Percentiles rank a stretch among this genome's conserved stretches.
Evolutionary conservation across 2,329 filamentous ascomycete species (phyloP).

Genomic region (Sporothrix curviconia): DNA sequence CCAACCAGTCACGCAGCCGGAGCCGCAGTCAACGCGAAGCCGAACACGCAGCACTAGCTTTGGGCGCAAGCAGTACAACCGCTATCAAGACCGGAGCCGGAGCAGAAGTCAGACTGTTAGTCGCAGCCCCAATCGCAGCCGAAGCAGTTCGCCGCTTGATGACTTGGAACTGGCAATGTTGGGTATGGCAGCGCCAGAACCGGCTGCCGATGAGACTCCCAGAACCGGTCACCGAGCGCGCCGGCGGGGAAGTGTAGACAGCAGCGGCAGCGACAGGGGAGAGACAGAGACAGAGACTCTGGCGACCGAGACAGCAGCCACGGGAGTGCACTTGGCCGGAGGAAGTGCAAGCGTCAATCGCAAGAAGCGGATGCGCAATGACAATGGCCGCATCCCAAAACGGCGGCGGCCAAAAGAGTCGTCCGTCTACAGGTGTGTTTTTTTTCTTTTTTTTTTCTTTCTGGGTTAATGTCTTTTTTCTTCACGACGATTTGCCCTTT

Average conservation of each 20-base stretch:
- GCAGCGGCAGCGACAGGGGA: background rate
- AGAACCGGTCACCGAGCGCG: no score
- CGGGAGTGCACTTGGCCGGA: no score
- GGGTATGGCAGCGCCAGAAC: slow-evolving; percentile 22
- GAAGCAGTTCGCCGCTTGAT: slow-evolving; percentile 21
- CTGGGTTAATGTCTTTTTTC: no score
- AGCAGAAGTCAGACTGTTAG: background rate
- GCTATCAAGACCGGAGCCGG: background rate
- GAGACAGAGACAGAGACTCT: background rate
- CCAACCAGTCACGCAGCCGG: background rate
- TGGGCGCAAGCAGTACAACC: background rate
- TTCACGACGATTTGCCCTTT: no score
- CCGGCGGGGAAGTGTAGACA: background rate
- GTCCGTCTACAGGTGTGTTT: slow-evolving; percentile 2
- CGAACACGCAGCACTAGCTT: slow-evolving; percentile 5
- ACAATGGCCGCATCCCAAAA: slow-evolving; percentile 5
- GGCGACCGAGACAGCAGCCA: background rate
- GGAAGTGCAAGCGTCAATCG: background rate
- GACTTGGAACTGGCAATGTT: slow-evolving; percentile 23
- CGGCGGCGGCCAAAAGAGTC: slow-evolving; percentile 7
- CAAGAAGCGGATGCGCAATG: background rate
- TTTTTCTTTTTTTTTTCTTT: background rate
- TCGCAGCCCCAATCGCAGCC: slow-evolving; percentile 9
- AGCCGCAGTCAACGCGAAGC: background rate
- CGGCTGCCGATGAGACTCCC: slow-evolving; percentile 16